Base-by-base conservation (phyloP, 345 rosid species). In the Streptanthus diversifolius region DNA sequence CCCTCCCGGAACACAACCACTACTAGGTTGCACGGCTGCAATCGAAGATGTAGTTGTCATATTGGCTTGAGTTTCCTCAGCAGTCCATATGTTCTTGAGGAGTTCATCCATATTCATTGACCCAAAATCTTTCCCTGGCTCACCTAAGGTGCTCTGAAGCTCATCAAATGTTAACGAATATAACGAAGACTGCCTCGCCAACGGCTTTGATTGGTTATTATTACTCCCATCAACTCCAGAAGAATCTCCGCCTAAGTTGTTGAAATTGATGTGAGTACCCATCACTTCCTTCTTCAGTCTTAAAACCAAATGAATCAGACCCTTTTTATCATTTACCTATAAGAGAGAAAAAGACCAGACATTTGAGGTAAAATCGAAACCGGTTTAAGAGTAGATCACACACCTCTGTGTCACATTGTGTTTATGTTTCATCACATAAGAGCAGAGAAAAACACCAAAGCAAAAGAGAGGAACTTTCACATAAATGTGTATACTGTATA, bases 51-150 rank as follows among this genome's bases (percentile, higher is more conserved):
- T 18, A 35, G 49, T 33, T 35, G 58, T 63, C 70, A 68, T 82
- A 78, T 80, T 63, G 40, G 80, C 78, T 76, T 91, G 97, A 49
- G 64, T 87, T 80, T 90, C 97, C 68, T 90, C 99, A 43, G 90
- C 97, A 66, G 82, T 81, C 91, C 92, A 91, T 63, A 95, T 87
- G 70, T 75, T 95, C 71, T 87, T 95, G 66, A 95, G 77, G n/a
- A 95, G 76, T 80, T 95, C 99, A 66, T 95, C 99, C 92, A 95
- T 88, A 77, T 95, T 95, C 93, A 95, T 90, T 12, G 98, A 95
- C 39, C 98, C 99, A 70, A 95, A 85, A 71, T 95, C 99, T 83
- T 88, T 95, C 18, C 93, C 92, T 35, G 83, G 51, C 30, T 91
- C 97, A 49, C 90, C 84, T 68, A 72, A 9, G 0, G 93, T 83